These are phyloP conservation scores for Penicillium roqueforti DNA, from an alignment of 495 filamentous ascomycete species.

Conservation along the genomic window DNA sequence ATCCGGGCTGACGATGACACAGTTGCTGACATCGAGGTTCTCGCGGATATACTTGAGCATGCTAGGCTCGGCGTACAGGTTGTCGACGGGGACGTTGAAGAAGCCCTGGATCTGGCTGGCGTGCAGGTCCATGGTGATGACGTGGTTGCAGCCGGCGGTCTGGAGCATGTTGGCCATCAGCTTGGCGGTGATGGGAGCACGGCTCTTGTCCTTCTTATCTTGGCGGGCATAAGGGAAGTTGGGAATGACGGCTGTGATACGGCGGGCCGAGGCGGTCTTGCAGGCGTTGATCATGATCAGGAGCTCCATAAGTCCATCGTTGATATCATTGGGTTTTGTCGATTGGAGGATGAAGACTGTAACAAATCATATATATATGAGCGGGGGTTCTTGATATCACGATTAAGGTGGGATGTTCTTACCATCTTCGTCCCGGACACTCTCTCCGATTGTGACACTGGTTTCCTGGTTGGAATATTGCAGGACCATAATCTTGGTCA, in stretches of 20 bases:
- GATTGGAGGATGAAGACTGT: conserved; percentile 94
- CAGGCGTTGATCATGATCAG: conserved; percentile 99
- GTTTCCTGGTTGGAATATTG: conserved; percentile 99
- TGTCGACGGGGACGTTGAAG: conserved; percentile 97
- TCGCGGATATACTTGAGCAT: conserved; percentile 88
- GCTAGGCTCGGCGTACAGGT: conserved; percentile 92
- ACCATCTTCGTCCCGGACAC: conserved; percentile 95
- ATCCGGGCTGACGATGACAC: conserved; percentile 94
- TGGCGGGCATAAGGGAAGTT: conserved; percentile 99
- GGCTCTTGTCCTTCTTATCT: conserved; percentile 97
- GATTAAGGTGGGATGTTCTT: conserved; percentile 20
- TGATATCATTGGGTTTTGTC: conserved; percentile 92
- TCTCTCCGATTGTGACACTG: conserved; percentile 94
- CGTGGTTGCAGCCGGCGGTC: conserved; percentile 82
- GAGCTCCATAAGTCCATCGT: conserved; percentile 97
- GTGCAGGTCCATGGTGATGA: conserved; percentile 82
- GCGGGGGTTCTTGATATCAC: conserved; percentile 2
- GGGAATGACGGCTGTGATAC: conserved; percentile 88
- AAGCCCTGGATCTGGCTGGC: conserved; percentile 73
- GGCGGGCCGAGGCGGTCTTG: conserved; percentile 89
- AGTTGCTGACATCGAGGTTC: conserved; percentile 75
- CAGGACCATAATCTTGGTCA: conserved; percentile 87
- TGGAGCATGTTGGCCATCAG: conserved; percentile 98
- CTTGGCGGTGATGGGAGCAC: conserved; percentile 82
- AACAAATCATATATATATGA: conserved; percentile 14